Evolutionary conservation across 208 protist genomes (phyloP).

Genomic region (Crithidia bombi): DNA sequence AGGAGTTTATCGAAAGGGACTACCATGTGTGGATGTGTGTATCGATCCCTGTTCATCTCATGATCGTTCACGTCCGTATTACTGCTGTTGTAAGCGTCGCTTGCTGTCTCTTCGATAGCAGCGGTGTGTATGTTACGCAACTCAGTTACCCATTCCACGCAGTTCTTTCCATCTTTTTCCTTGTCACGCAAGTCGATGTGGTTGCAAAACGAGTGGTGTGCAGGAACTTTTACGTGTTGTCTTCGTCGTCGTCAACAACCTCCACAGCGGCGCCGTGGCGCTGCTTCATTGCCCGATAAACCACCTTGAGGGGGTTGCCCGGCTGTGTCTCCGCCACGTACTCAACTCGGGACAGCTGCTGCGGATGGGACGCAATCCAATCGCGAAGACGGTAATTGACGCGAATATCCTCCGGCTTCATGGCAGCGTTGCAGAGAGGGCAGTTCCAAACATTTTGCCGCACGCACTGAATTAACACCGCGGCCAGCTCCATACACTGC

Average conservation of each 20-base stretch:
- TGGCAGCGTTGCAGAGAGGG: slow-evolving; percentile 69
- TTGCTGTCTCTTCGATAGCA: no score
- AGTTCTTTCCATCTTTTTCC: no score
- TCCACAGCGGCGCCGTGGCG: slow-evolving; percentile 10
- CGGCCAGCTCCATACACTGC: slow-evolving; percentile 81
- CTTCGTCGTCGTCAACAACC: slow-evolving; percentile 31
- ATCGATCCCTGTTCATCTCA: no score
- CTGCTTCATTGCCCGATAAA: neutral
- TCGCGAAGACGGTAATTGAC: slow-evolving; percentile 82
- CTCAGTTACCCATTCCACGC: no score
- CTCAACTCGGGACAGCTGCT: slow-evolving; percentile 41
- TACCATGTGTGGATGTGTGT: no score
- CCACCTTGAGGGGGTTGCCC: slow-evolving; percentile 18
- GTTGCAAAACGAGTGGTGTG: no score
- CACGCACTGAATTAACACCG: slow-evolving; percentile 63
- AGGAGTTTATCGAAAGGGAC: no score
- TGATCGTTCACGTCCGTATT: no score
- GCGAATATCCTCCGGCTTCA: slow-evolving; percentile 54
- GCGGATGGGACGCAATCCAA: slow-evolving; percentile 60
- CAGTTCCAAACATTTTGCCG: slow-evolving; percentile 88
- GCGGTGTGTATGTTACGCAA: no score
- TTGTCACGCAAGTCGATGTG: no score
- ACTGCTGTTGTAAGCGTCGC: no score
- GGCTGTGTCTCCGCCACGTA: slow-evolving; percentile 58
- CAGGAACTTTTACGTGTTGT: neutral